Evolutionary conservation across 164 flowering plant genomes (phyloP).

Genomic region (Santalum album): DNA sequence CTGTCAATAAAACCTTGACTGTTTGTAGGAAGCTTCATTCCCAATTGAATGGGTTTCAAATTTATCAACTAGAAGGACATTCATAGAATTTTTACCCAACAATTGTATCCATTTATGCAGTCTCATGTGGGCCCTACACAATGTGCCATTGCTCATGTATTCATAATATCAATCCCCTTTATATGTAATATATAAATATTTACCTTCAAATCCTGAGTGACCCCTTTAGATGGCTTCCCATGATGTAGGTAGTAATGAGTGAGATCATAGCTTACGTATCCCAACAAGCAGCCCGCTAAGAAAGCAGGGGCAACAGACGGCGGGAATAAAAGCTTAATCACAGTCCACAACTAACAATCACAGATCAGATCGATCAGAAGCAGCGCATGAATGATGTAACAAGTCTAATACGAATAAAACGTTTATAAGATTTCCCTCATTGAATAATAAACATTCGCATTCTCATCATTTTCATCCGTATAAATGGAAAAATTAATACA

Average conservation of each 20-base stretch:
- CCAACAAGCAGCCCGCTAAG: slow-evolving; percentile 3
- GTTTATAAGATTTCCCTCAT: too few species aligned
- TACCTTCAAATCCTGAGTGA: slow-evolving; percentile 2
- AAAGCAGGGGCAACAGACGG: slow-evolving; percentile 3
- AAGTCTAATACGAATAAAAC: too few species aligned
- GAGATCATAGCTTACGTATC: slow-evolving; percentile 2
- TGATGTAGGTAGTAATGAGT: slow-evolving; percentile 9
- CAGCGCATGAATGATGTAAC: too few species aligned
- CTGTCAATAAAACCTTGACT: too few species aligned
- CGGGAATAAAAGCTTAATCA: slow-evolving; percentile 1
- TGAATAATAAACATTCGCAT: too few species aligned
- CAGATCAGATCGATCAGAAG: neutral
- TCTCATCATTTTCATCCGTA: too few species aligned
- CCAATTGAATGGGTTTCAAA: neutral
- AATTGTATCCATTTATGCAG: neutral
- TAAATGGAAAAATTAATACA: too few species aligned
- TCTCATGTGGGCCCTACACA: too few species aligned
- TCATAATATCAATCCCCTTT: too few species aligned
- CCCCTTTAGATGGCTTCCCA: neutral
- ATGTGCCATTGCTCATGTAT: too few species aligned
- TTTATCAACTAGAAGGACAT: neutral
- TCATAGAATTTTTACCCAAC: neutral
- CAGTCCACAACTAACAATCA: neutral
- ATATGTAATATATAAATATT: neutral
- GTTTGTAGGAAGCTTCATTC: too few species aligned